Evolutionary conservation across 78 protist species (phyloP), one percentile per base, ranked within the genome.

Genomic region (slime mould (Dictyostelium discoideum)): DNA sequence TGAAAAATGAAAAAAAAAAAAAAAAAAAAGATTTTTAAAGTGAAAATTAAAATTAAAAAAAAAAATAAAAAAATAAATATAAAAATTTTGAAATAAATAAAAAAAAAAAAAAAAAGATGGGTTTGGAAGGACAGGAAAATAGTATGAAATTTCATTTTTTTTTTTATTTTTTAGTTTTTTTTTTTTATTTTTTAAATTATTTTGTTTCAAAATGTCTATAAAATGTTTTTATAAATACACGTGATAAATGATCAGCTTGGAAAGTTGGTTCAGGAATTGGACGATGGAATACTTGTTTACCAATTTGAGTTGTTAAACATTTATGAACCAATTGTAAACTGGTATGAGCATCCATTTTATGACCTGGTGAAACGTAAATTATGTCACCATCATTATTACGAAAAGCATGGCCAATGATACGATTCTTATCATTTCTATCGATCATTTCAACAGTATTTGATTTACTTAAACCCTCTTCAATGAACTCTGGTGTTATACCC

Each of bases 361-460:
- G 97, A 9, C 98, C 98, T 11, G 96, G 96, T 22, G 98, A 97
- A 16, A 97, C 95, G 72, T 96, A 97, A 39, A 97, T 83, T 20
- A 57, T 93, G 26, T 97, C 86, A 18, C 29, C 46, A 3, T 63
- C 50, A 40, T 18, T 10, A n/a, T 85, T 85, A 11, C 87, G 37
- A 8, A 82, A 88, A 0, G 85, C 85, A 16, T 32, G 18, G 1
- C 89, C 96, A 16, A 92, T 29, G 29, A 78, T 37, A 39, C 69
- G 37, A 46, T 22, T 73, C 4, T 14, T 13, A 13, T 26, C 63
- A 42, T 42, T 42, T 13, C 29, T 20, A 60, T 84, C 46, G 39
- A 84, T 54, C 93, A 87, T 87, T 50, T 79, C 81, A 0, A 87
- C 86, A 6, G 54, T 42, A 8, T 57, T 85, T 32, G 40, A 14